Evolutionary conservation across 495 filamentous ascomycete species (phyloP), one percentile per base, ranked within the genome.

Genomic region (Aspergillus asperescens): DNA sequence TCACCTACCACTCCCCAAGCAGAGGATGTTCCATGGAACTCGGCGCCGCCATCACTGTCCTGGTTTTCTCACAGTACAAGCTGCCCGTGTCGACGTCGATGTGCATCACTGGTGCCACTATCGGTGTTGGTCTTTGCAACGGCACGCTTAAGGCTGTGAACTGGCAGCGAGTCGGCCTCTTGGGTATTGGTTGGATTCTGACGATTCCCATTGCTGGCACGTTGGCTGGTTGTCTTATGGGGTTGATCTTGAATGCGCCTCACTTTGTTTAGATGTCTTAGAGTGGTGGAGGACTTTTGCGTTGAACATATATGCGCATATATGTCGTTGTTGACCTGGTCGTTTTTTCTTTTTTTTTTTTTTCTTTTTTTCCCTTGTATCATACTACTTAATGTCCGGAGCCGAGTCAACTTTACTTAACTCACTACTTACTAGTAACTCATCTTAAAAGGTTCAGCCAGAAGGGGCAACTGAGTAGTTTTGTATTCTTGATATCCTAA

Each of bases 21-120:
- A 70, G 81, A 43, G 72, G 82, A 29, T 82, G 67, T 59, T 81
- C 78, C 22, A 85, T 85, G 81, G 82, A 86, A 55, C 68, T 86
- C 68, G 83, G 81, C 38, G 80, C 81, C 25, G 82, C 81, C 47
- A 71, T 86, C 55, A 86, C 83, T 7, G 80, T 86, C 49, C 73
- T 86, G 7, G 60, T 86, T 47, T 81, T 80, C 70, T 80, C 79
- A 7, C 79, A 81, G 50, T 80, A 76, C 70, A 70, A 69, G 6
- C 77, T 86, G 0, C 83, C 83, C 13, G 78, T 81, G 32, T 80
- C 77, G 1, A 81, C 78, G 5, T 77, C 75, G 1, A 80, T 80
- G 78, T 81, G 78, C 51, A 80, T 81, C 61, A 80, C 77, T 1
- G 78, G 78, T 31, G 78, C 78, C 13, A 80, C 77, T 28, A 72